These are phyloP conservation scores for Volvariella volvacea DNA, from an alignment of 1,284 basidiomycete genomes.

Conservation along the genomic window DNA sequence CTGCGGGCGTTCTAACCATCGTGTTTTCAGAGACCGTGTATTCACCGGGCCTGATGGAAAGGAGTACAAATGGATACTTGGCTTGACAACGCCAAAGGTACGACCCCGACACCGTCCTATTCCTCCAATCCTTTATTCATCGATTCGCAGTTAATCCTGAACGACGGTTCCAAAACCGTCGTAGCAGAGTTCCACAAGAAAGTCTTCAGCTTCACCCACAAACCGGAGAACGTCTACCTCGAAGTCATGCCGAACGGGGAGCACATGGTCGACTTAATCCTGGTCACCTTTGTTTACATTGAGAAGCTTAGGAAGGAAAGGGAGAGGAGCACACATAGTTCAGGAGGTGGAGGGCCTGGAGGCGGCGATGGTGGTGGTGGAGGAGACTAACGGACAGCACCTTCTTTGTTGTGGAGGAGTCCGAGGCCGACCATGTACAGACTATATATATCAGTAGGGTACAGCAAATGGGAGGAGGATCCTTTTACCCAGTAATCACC, in stretches of 20 bases:
- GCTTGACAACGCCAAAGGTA: conserved; percentile 15
- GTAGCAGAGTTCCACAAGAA: conserved; percentile 21
- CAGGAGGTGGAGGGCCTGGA: neutral
- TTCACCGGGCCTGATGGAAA: conserved; percentile 27
- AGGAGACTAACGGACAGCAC: too few species aligned
- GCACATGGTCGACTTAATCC: conserved; percentile 24
- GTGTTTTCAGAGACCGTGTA: conserved; percentile 16
- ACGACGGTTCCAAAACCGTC: conserved; percentile 16
- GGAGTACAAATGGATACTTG: conserved; percentile 28
- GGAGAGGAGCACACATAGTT: neutral
- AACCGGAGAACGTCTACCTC: conserved; percentile 16
- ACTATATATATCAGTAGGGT: too few species aligned
- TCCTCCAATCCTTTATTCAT: too few species aligned
- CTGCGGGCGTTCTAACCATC: neutral
- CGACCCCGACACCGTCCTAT: neutral
- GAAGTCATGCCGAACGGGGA: conserved; percentile 23
- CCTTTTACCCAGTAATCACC: too few species aligned
- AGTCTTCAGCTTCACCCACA: conserved; percentile 12
- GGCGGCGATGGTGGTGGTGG: too few species aligned
- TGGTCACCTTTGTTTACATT: conserved; percentile 25
- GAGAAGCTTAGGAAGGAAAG: conserved; percentile 14
- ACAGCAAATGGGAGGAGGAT: too few species aligned
- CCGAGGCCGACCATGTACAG: too few species aligned
- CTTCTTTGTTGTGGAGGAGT: too few species aligned
- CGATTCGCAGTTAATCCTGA: conserved; percentile 11